Conservation (phyloP, 805 yeast genomes). For the Candida gorgasii region DNA sequence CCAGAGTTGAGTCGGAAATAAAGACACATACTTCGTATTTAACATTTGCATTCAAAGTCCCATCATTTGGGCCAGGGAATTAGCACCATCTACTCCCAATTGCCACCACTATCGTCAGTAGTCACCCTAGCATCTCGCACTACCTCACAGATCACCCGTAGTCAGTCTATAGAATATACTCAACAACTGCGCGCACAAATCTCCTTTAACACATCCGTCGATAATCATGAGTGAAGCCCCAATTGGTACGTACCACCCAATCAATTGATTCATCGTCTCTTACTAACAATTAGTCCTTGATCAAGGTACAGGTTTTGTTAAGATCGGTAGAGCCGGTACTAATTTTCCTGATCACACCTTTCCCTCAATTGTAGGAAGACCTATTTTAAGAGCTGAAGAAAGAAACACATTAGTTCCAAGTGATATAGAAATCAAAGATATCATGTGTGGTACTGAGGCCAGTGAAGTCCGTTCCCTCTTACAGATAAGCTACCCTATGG, state of each 20-base stretch:
- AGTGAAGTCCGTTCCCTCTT: slow-evolving; percentile 84
- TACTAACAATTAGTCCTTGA: slow-evolving; percentile 68
- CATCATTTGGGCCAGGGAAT: slow-evolving; percentile 5
- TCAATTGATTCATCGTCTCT: not conserved
- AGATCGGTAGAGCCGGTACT: slow-evolving; percentile 94
- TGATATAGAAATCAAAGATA: slow-evolving; percentile 80
- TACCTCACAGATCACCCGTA: too few relatives aligned
- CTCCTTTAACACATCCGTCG: slow-evolving; percentile 3
- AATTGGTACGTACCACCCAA: slow-evolving; percentile 27
- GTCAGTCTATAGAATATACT: too few relatives aligned
- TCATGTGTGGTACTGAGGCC: slow-evolving; percentile 98
- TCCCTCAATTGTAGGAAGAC: slow-evolving; percentile 97
- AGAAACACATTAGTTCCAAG: slow-evolving; percentile 56
- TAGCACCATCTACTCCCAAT: too few relatives aligned
- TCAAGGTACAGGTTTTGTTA: slow-evolving; percentile 98
- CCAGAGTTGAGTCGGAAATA: slow-evolving; percentile 79
- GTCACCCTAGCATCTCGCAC: too few relatives aligned
- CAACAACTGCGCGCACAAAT: slow-evolving; percentile 5
- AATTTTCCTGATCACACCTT: slow-evolving; percentile 97
- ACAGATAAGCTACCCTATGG: slow-evolving; percentile 97
- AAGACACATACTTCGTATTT: slow-evolving; percentile 93
- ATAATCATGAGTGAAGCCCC: slow-evolving; percentile 26
- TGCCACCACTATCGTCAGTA: too few relatives aligned
- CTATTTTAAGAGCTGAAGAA: slow-evolving; percentile 95
- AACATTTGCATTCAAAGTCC: slow-evolving; percentile 71